Evolutionary conservation across 441 rosid species (phyloP), one percentile per base, ranked within the genome.

Genomic region (Omphalea diandra): DNA sequence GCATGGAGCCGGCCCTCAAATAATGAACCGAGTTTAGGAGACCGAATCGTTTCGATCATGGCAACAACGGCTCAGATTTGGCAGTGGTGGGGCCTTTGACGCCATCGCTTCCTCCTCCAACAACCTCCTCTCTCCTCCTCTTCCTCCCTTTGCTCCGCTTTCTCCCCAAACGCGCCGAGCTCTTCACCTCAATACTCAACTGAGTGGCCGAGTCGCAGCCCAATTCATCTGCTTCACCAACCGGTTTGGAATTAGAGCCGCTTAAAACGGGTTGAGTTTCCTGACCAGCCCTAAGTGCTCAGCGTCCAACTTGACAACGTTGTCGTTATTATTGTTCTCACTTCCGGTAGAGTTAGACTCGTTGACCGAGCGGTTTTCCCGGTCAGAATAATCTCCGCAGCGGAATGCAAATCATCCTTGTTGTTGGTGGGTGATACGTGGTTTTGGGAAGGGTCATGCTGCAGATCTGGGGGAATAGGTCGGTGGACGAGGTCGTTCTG

Each of bases 331-430:
- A 12, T 29, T 57, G 68, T 74, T 62, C 1, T 40, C 72, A 24
- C 75, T 78, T 49, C 74, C 77, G 7, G 84, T 78, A 32, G 85
- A 84, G 60, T 84, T 82, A 4, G 84, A 84, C 68, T 82, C 88
- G 71, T 84, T 82, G 60, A 80, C 77, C 5, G 88, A 84, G 67
- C 86, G 68, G 66, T 80, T 76, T 60, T 84, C 85, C 27, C 76
- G 47, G 50, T 75, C 79, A 62, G 87, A 80, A 40, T 82, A 88
- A 50, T 74, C 80, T 60, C 80, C 59, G 33, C 80, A 3, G 24
- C 79, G 58, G 72, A 77, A 27, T 32, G n/a, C 67, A 73, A 75
- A 18, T 10, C 77, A 24, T 58, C 63, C 22, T 61, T 65, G 11
- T 69, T 55, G 26, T 72, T 70, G n/a, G n/a, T n/a, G n/a, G n/a